phyloP scores from a whole-genome alignment of 495 filamentous ascomycete species.

The Aspergillus indologenus region DNA sequence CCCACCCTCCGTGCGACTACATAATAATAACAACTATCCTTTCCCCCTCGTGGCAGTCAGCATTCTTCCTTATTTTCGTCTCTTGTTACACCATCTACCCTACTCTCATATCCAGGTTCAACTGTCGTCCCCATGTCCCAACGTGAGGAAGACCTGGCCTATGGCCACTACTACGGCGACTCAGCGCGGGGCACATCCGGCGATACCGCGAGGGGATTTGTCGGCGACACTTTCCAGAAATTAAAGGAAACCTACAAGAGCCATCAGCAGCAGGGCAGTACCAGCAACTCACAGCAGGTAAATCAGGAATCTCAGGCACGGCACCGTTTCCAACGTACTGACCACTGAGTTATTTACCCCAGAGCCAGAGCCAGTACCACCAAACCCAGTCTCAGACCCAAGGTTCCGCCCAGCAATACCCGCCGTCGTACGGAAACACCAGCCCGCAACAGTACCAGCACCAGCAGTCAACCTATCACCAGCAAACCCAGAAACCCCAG shows the following conservation, averaged over 20 bases:
- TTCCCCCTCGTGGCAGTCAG: constrained; percentile 9
- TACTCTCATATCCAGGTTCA: neutral
- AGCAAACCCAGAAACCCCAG: constrained; percentile 26
- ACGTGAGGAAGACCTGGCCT: constrained; percentile 51
- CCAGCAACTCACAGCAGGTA: constrained; percentile 6
- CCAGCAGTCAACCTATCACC: constrained; percentile 9
- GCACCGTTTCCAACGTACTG: neutral
- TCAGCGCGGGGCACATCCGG: constrained; percentile 26
- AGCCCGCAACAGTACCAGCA: constrained; percentile 19
- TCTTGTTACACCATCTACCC: constrained; percentile 6
- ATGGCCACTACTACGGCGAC: constrained; percentile 51
- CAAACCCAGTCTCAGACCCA: constrained; percentile 24
- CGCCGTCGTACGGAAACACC: constrained; percentile 10
- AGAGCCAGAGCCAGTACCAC: constrained; percentile 16
- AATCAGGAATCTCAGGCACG: neutral
- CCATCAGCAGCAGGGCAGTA: constrained; percentile 25
- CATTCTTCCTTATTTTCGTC: constrained; percentile 9
- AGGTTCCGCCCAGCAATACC: constrained; percentile 12
- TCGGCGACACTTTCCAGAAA: constrained; percentile 53
- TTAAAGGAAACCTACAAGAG: constrained; percentile 43
- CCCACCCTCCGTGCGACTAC: neutral
- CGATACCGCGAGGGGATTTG: constrained; percentile 48
- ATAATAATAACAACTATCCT: constrained; percentile 8
- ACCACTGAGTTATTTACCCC: neutral
- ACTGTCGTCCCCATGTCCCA: constrained; percentile 34